phyloP scores from a whole-genome alignment of 108 stramenopile genomes.

The Pseudonitzschia delicatissima region DNA sequence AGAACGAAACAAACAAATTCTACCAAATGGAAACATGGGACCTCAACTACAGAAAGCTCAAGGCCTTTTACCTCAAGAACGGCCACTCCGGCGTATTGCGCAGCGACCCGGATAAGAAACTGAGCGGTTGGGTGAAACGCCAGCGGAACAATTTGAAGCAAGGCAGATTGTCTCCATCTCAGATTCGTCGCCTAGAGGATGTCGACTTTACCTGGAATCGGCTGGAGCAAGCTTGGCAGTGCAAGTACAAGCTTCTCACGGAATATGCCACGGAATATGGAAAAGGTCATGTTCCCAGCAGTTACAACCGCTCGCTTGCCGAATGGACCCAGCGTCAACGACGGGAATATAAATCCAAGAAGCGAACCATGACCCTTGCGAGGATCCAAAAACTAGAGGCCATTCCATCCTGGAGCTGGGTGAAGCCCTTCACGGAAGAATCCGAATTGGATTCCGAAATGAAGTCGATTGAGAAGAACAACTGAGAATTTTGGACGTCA shows the following conservation, averaged over 20 bases:
- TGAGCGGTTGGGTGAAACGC: slow-evolving; percentile 6
- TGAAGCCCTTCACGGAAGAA: too few species aligned
- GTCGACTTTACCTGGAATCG: slow-evolving; percentile 7
- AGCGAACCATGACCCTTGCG: neutral
- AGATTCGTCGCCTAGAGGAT: neutral
- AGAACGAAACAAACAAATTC: neutral
- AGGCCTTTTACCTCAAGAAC: neutral
- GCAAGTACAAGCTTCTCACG: neutral
- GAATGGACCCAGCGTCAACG: slow-evolving; percentile 12
- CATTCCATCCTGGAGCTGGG: neutral
- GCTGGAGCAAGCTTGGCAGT: neutral
- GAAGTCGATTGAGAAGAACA: too few species aligned
- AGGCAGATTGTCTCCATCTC: neutral
- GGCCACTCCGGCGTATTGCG: slow-evolving; percentile 6
- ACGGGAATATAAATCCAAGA: neutral
- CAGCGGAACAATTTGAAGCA: neutral
- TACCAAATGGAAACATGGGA: neutral
- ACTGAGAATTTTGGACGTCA: too few species aligned
- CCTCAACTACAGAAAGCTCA: neutral
- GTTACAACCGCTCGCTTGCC: neutral
- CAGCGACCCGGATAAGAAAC: slow-evolving; percentile 7
- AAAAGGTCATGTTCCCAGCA: neutral
- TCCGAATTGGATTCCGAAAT: too few species aligned
- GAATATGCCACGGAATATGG: neutral
- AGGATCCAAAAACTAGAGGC: neutral